These are phyloP conservation scores for Eimeria falciformis DNA, from an alignment of 169 alveolate genomes.

Conservation along the genomic window DNA sequence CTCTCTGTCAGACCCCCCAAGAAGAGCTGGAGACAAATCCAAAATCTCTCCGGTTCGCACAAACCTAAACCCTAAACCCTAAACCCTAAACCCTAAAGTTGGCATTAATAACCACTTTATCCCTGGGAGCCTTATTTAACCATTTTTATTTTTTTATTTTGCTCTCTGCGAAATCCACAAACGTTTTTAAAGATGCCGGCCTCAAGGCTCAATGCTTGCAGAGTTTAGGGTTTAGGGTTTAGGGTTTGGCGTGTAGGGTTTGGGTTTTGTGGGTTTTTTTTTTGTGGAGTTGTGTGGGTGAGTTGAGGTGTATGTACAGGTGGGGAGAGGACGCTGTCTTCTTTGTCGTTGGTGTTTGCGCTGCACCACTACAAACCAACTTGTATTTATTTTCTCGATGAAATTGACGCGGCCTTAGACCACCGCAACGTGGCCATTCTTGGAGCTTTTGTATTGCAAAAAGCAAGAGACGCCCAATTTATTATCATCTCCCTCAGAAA, in stretches of 20 bases:
- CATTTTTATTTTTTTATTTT: too few relatives aligned
- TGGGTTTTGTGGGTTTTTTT: not conserved
- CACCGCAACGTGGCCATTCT: constrained; percentile 95
- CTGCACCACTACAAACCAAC: constrained; percentile 98
- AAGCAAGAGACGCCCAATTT: constrained; percentile 98
- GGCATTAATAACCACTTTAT: too few relatives aligned
- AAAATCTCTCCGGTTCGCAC: constrained; percentile 92
- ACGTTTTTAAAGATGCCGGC: too few relatives aligned
- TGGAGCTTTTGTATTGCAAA: constrained; percentile 91
- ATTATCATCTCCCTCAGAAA: constrained; percentile 95
- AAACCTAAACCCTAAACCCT: constrained; percentile 1
- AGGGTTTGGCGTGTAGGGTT: too few relatives aligned
- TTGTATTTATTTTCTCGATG: constrained; percentile 99
- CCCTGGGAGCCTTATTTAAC: too few relatives aligned
- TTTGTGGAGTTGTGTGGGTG: too few relatives aligned
- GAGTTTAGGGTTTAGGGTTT: too few relatives aligned
- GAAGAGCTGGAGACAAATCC: constrained; percentile 98
- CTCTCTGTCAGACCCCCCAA: constrained; percentile 98
- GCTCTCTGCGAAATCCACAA: too few relatives aligned
- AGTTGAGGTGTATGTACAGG: too few relatives aligned
- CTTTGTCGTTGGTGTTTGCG: constrained; percentile 98
- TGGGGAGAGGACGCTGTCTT: constrained; percentile 98
- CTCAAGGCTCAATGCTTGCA: too few relatives aligned
- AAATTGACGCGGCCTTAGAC: constrained; percentile 99
- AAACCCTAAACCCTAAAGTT: constrained; percentile 1